Conservation (phyloP, 1,139 yeast species). For the Hyphopichia khmerensis region DNA sequence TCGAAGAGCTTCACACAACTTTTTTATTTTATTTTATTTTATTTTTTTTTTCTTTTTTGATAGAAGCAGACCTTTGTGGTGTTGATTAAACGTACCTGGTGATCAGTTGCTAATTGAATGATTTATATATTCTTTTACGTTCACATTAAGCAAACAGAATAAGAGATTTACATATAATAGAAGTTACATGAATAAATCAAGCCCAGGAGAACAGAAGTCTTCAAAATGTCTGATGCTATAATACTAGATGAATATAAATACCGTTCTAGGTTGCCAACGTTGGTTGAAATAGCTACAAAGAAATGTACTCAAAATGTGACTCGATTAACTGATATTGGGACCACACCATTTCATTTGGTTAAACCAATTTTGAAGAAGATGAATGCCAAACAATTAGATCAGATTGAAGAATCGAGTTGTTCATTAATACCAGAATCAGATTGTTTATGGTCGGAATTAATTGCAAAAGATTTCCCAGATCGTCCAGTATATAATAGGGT, state of each 20-base stretch:
- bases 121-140: too few species aligned
- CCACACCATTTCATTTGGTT: constrained; percentile 49
- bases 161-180: too few species aligned
- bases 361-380: constrained; percentile 42
- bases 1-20: too few species aligned
- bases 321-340: constrained; percentile 31
- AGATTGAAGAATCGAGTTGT: constrained; percentile 45
- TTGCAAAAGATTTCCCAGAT: constrained; percentile 51
- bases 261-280: constrained; percentile 5
- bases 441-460: constrained; percentile 46
- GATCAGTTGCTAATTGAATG: too few species aligned
- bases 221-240: not conserved
- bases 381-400: constrained; percentile 46
- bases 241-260: not conserved
- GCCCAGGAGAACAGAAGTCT: too few species aligned
- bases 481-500: constrained; percentile 22
- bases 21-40: too few species aligned
- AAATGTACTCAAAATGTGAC: constrained; percentile 14
- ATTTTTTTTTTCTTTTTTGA: too few species aligned
- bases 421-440: constrained; percentile 49
- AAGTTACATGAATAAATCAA: too few species aligned
- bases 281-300: constrained; percentile 14
- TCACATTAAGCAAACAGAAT: too few species aligned
- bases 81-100: too few species aligned
- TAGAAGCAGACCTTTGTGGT: too few species aligned